These are phyloP conservation scores for Botrytis medusae DNA, from an alignment of 2,329 filamentous ascomycete genomes.

Conservation along the genomic window DNA sequence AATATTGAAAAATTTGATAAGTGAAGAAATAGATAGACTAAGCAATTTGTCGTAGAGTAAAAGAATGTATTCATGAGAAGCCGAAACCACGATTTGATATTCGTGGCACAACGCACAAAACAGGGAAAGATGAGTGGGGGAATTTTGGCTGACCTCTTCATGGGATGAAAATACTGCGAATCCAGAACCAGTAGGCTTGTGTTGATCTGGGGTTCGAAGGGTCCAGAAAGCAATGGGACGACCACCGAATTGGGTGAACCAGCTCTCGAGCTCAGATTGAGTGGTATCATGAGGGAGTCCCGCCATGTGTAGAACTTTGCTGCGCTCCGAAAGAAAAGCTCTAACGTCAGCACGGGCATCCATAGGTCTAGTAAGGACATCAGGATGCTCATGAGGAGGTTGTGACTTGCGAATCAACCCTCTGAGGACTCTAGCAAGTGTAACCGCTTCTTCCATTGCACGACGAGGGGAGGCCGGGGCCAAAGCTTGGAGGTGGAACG, in stretches of 20 bases:
- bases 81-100: constrained; percentile 34
- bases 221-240: constrained; percentile 99
- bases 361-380: constrained; percentile 92
- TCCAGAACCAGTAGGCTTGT: constrained; percentile 98
- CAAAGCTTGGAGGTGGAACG: constrained; percentile 94
- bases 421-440: constrained; percentile 85
- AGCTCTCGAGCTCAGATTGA: constrained; percentile 97
- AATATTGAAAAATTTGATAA: constrained; percentile 38
- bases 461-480: constrained; percentile 93
- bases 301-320: constrained; percentile 98
- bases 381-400: constrained; percentile 87
- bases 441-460: constrained; percentile 97
- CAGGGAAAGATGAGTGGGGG: constrained; percentile 33
- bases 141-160: constrained; percentile 71
- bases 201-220: constrained; percentile 92
- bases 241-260: constrained; percentile 98
- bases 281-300: constrained; percentile 97
- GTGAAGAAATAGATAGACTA: constrained; percentile 24
- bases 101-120: constrained; percentile 35
- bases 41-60: constrained; percentile 38
- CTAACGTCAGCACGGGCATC: constrained; percentile 95
- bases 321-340: constrained; percentile 92
- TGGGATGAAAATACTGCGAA: constrained; percentile 99
- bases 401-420: constrained; percentile 96
- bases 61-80: constrained; percentile 36